Base-by-base conservation (phyloP, 495 filamentous ascomycete genomes). In the Eremomyces bilateralis region DNA sequence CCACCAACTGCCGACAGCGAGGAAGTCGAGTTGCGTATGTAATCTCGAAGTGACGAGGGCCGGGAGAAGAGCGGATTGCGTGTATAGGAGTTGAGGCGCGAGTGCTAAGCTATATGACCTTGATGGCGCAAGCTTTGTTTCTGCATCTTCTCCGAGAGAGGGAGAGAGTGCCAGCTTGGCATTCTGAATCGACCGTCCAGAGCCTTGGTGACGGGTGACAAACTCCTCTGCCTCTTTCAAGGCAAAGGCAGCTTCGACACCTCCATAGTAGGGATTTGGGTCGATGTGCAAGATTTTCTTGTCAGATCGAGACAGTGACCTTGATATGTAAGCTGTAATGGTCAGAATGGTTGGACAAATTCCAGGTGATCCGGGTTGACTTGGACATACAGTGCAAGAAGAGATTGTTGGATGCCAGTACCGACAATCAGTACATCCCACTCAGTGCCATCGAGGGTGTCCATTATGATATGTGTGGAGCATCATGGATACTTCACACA, bases 341-440 rank as follows among this genome's bases (percentile, higher is more conserved):
- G 13, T 27, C 24, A 27, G 13, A 27, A 13, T 27, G 24, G 32
- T 32, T n/a, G n/a, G n/a, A n/a, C n/a, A n/a, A n/a, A n/a, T n/a
- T n/a, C n/a, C n/a, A n/a, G n/a, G n/a, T n/a, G n/a, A n/a, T n/a
- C n/a, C n/a, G n/a, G n/a, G n/a, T n/a, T n/a, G n/a, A n/a, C n/a
- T n/a, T n/a, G n/a, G 34, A 56, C 78, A 64, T 68, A 97, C 88
- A 93, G 62, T 41, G 88, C 85, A 42, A 97, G 68, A 35, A 97
- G 72, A 29, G 84, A 94, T 53, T 93, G 79, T 44, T 72, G 65
- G 42, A 95, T 53, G 32, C 82, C 88, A 33, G 88, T 97, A 42
- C 90, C 90, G 41, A 70, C 66, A 42, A 97, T 80, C 37, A 88
- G 61, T 45, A 90, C 72, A 60, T 97, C 88, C 90, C 90, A 97